Evolutionary conservation across 2,329 filamentous ascomycete genomes (phyloP).

Genomic region (Paradendryphiella salina): DNA sequence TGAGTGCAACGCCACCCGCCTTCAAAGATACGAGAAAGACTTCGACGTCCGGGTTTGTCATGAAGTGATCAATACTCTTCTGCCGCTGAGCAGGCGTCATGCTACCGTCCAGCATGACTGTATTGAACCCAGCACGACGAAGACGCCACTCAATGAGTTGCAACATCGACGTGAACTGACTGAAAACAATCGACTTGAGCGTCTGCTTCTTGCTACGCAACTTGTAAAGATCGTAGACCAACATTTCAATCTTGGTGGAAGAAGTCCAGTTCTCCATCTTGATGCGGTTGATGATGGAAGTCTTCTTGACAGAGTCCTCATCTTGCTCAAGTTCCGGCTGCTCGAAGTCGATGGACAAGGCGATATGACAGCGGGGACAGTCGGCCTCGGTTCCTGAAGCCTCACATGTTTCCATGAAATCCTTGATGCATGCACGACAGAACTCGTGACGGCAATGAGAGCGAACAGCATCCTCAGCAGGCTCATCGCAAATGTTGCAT

Average conservation of each 20-base stretch:
- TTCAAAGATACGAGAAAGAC: slow-evolving; percentile 96
- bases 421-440: slow-evolving; percentile 77
- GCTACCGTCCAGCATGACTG: slow-evolving; percentile 95
- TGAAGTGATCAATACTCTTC: slow-evolving; percentile 93
- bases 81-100: slow-evolving; percentile 95
- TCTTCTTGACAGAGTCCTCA: slow-evolving; percentile 84
- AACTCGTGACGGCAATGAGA: slow-evolving; percentile 94
- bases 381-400: slow-evolving; percentile 62
- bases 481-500: slow-evolving; percentile 94
- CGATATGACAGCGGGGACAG: slow-evolving; percentile 90
- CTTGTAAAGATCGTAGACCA: slow-evolving; percentile 91
- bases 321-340: slow-evolving; percentile 95
- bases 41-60: slow-evolving; percentile 91
- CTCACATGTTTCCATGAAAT: slow-evolving; percentile 77
- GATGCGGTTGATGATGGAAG: slow-evolving; percentile 96
- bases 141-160: slow-evolving; percentile 97
- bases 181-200: slow-evolving; percentile 96
- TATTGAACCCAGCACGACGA: slow-evolving; percentile 94
- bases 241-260: slow-evolving; percentile 95
- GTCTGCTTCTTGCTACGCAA: slow-evolving; percentile 90
- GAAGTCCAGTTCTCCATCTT: slow-evolving; percentile 99
- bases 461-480: slow-evolving; percentile 89
- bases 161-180: slow-evolving; percentile 95
- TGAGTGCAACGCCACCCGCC: slow-evolving; percentile 92
- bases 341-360: slow-evolving; percentile 86